A percentile compares a stretch with the other conserved stretches of the same genome.
phyloP scores from a whole-genome alignment of 2,329 filamentous ascomycete genomes.

The Colletotrichum euphorbiae region DNA sequence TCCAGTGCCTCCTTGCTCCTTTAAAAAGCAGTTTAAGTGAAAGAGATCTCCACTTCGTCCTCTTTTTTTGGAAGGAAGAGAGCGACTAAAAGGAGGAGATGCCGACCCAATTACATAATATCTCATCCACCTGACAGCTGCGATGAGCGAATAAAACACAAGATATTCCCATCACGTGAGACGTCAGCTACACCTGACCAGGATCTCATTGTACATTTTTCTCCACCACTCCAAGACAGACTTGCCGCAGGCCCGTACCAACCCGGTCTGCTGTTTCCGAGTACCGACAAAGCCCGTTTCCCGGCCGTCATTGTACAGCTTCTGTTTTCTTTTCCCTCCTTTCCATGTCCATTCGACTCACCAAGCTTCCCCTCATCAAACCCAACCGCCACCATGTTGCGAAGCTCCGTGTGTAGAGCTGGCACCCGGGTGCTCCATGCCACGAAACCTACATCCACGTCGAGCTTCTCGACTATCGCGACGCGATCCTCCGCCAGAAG shows the following conservation, averaged over 20 bases:
- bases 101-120: no score
- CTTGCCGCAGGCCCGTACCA: conserved; percentile 37
- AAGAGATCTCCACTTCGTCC: no score
- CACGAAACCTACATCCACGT: conserved; percentile 58
- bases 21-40: no score
- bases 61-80: no score
- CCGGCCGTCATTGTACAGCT: background rate
- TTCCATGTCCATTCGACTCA: conserved; percentile 24
- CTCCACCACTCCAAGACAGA: conserved; percentile 28
- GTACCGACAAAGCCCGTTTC: conserved; percentile 29
- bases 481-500: conserved; percentile 57
- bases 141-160: no score
- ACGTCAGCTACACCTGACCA: background rate
- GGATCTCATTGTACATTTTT: conserved; percentile 26
- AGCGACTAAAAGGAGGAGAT: no score
- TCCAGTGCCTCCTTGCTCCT: no score
- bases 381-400: conserved; percentile 69
- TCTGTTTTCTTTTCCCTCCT: conserved; percentile 13
- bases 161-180: no score
- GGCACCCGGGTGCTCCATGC: conserved; percentile 72
- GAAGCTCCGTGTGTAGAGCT: conserved; percentile 74
- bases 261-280: conserved; percentile 35
- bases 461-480: conserved; percentile 56
- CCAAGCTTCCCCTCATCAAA: conserved; percentile 6
- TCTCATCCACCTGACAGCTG: no score